Base-by-base conservation (phyloP, 306 rosid genomes). In the Cicer yamashitae region DNA sequence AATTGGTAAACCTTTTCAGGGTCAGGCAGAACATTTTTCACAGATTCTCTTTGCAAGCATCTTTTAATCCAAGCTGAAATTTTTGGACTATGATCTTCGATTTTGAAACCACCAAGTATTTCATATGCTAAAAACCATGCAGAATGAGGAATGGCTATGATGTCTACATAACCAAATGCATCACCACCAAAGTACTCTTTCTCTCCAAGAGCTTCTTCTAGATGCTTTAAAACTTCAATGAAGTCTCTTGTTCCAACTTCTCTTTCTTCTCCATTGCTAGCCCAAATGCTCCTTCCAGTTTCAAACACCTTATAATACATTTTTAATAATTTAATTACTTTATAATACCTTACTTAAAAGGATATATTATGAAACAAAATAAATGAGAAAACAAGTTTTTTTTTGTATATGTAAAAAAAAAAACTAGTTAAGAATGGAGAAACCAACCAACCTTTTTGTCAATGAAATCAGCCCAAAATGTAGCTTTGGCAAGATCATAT, bases 71-170 rank as follows among this genome's bases (percentile, higher is more conserved):
- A 92, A 45, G 90, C 89, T 7, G 96, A 84, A 53, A 89, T 20
- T 68, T 88, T 92, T 30, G 97, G 96, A 25, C 71, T 4, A 0
- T 79, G 81, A 4, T 88, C 91, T 59, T 81, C 88, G 57, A 87
- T 57, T 74, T 84, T 89, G 77, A 88, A 92, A n/a, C 22, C 83
- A 0, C 97, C 97, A 43, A 81, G 59, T 45, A 22, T 86, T 80
- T 92, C 92, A 73, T 56, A 92, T 6, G 97, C 85, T 10, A 52
- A 47, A 60, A 92, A 90, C 93, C 93, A 90, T 39, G 91, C 77
- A 7, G 88, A 80, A 5, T 83, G 59, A 30, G 78, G 56, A 15
- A 92, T 81, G 8, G 86, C 84, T 10, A 88, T 61, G 62, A 90
- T 74, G 80, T 92, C 97, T 6, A 87, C 79, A 57, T 56, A 87